Evolutionary conservation across 2,329 filamentous ascomycete species (phyloP), one percentile per base, ranked within the genome.

Genomic region (Rosellinia necatrix): DNA sequence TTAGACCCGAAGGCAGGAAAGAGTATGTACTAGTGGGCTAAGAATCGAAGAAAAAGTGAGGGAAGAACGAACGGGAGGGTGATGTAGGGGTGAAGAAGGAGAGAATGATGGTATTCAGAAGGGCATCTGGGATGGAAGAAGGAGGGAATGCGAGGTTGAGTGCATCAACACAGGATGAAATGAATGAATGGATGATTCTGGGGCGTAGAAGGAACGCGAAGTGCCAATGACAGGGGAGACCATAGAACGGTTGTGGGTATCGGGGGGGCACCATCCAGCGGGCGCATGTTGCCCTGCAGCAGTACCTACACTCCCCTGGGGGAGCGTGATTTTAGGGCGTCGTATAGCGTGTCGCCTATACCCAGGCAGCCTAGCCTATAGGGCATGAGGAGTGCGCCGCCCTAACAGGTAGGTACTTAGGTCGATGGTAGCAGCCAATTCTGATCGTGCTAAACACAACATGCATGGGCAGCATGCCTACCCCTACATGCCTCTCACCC

Each of bases 61-160:
- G 63, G 55, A 49, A 64, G 56, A 66, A 64, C 66, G 66, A 66
- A 67, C 49, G 65, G 58, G 62, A 61, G 65, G 63, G 60, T 56
- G 46, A 53, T 48, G 61, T 56, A 44, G 61, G 55, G 41, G 63
- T 57, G 65, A 60, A 66, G 57, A 60, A 60, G 56, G 54, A 58
- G 54, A 53, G 57, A 52, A 55, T 68, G 67, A 68, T 65, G 66
- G 59, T 68, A 68, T 69, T 69, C 67, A 69, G 67, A 68, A 53
- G 60, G 46, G 63, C 63, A 68, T 64, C 60, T 63, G 62, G 61
- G 62, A 55, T 62, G 62, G 65, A 62, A 64, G 63, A 61, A 65
- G 62, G 63, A 63, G 61, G 62, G 63, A 64, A 66, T 63, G 60
- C 62, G 60, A 66, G 66, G 66, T 66, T 68, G 64, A 66, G 61